Evolutionary conservation across 371 early-diverging fungal species (phyloP), one percentile per base, ranked within the genome.

Genomic region (Blastocladiella emersonii): DNA sequence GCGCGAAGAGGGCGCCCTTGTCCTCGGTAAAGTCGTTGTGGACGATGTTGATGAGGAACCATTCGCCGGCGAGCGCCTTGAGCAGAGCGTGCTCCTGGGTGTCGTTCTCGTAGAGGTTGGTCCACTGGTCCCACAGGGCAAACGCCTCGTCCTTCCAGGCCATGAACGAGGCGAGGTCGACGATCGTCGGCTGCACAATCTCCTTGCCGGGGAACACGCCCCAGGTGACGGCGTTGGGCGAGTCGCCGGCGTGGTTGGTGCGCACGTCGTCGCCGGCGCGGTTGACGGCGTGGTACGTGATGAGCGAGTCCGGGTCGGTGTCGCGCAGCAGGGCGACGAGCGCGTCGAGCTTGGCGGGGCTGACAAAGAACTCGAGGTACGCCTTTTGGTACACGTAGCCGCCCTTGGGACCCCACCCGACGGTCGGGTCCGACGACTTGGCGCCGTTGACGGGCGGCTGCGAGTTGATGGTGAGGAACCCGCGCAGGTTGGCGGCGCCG

Each of bases 81-180:
- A 44, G 10, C 19, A 44, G 23, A 5, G 12, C 23, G 45, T 17
- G 45, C 45, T 44, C 45, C 45, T 8, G 10, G 19, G 45, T 10
- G 3, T 17, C 45, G 10, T 8, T 21, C 10, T 44, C 45, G 23
- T 44, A 44, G 10, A 44, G 74, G 56, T 76, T 74, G 3, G 87
- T 80, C 98, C 98, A 97, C 73, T 88, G 85, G 63, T 78, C 78
- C 95, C 95, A 97, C 51, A 95, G 78, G 57, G 88, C 92, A 72
- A 90, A 95, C 0, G 96, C 98, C 78, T 97, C 96, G 68, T 95
- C 95, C 83, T 91, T 91, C 98, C 98, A 97, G 4, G 95, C 95
- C 79, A 93, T 78, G 72, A 97, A 97, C 63, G 88, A 86, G 61
- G 79, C 82, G 19, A 85, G 78, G 68, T 97, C 98, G 34, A 95